Percentiles rank a stretch among this genome's conserved stretches.
Conservation (phyloP, 2,329 filamentous ascomycete genomes). For the Aureobasidium sp. region DNA sequence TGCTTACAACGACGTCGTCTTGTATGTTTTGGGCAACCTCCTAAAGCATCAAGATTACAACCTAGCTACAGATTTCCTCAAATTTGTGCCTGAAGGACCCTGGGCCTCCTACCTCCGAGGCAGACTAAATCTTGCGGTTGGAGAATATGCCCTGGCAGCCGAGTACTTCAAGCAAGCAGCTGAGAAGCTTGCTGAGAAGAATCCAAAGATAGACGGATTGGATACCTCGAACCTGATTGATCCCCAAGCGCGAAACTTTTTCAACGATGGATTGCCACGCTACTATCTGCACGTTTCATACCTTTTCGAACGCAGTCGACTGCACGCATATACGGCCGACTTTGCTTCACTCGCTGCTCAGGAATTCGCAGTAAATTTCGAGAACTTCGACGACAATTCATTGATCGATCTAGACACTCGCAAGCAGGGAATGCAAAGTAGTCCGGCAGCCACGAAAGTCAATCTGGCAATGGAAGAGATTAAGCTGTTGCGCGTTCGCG, state of each 20-base stretch:
- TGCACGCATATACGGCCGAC: constrained; percentile 74
- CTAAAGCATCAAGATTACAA: constrained; percentile 37
- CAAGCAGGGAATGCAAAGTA: constrained; percentile 24
- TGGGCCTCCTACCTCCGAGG: constrained; percentile 76
- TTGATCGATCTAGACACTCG: constrained; percentile 24
- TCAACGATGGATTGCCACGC: constrained; percentile 66
- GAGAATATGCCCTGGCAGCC: constrained; percentile 66
- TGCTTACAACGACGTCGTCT: constrained; percentile 33
- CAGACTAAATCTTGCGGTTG: constrained; percentile 65
- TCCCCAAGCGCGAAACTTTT: constrained; percentile 61
- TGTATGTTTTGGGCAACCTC: constrained; percentile 38
- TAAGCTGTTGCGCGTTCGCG: constrained; percentile 24
- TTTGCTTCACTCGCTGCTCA: constrained; percentile 58
- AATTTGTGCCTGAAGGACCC: constrained; percentile 51
- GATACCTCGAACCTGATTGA: constrained; percentile 60
- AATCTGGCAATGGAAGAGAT: constrained; percentile 29
- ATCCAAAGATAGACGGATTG: constrained; percentile 25
- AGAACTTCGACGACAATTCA: constrained; percentile 19
- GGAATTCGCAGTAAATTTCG: constrained; percentile 20
- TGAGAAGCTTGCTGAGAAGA: constrained; percentile 21
- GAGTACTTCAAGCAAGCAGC: constrained; percentile 72
- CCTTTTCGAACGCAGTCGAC: constrained; percentile 71
- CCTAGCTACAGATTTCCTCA: constrained; percentile 58
- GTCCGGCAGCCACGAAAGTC: constrained; percentile 24
- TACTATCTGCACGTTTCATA: constrained; percentile 84